Evolutionary conservation across 164 flowering plant species (phyloP).

Genomic region (Umbilicus rupestris): DNA sequence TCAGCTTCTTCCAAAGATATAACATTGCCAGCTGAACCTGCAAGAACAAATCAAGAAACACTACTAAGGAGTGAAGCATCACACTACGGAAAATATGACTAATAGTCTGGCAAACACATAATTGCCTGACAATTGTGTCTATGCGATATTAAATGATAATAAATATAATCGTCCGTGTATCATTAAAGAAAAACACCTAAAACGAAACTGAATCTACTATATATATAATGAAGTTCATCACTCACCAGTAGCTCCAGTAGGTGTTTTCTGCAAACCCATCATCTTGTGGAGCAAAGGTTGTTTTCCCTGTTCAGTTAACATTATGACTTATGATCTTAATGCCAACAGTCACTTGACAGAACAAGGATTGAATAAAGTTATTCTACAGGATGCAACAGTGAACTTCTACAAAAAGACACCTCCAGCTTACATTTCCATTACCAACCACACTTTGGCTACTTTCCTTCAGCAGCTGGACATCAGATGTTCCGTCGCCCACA

Average conservation of each 20-base stretch:
- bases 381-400: background rate
- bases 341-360: background rate
- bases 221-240: background rate
- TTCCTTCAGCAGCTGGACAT: conserved; percentile 24
- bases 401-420: background rate
- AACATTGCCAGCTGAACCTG: conserved; percentile 46
- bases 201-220: too few relatives aligned
- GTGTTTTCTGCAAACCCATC: conserved; percentile 30
- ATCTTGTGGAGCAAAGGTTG: conserved; percentile 21
- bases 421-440: conserved; percentile 54
- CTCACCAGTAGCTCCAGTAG: conserved; percentile 37
- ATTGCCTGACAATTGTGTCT: background rate
- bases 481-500: conserved; percentile 20
- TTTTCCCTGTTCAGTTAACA: conserved; percentile 32
- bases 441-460: conserved; percentile 19
- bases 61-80: background rate
- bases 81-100: background rate
- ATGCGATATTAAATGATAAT: background rate
- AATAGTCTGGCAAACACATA: background rate
- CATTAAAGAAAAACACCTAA: too few relatives aligned
- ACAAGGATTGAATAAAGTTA: background rate
- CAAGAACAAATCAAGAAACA: conserved; percentile 11
- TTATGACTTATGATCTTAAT: background rate
- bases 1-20: conserved; percentile 71
- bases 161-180: background rate